A percentile compares a stretch with the other conserved stretches of the same genome.
phyloP scores from a whole-genome alignment of 805 yeast species.

The Wickerhamiella hasegawae region DNA sequence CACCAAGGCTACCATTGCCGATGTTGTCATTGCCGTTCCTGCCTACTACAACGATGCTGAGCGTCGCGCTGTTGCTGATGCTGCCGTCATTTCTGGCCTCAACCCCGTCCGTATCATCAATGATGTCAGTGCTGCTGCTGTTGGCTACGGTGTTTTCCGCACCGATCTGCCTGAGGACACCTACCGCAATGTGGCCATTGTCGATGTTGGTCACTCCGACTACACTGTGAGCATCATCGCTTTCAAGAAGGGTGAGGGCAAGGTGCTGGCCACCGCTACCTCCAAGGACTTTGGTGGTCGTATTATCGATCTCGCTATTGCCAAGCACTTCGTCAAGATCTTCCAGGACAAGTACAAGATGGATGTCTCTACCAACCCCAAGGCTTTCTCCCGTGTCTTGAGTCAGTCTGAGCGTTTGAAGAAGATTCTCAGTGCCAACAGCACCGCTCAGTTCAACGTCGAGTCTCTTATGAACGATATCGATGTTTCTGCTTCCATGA shows the following conservation, averaged over 20 bases:
- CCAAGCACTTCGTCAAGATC: slow-evolving; percentile 87
- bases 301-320: slow-evolving; percentile 84
- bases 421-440: slow-evolving; percentile 92
- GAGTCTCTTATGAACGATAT: slow-evolving; percentile 96
- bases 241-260: slow-evolving; percentile 91
- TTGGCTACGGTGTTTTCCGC: slow-evolving; percentile 98
- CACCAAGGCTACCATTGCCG: slow-evolving; percentile 66
- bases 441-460: slow-evolving; percentile 83
- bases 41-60: slow-evolving; percentile 94
- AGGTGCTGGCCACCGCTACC: slow-evolving; percentile 78
- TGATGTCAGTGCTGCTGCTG: slow-evolving; percentile 97
- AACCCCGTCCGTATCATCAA: slow-evolving; percentile 97
- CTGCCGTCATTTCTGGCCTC: slow-evolving; percentile 88
- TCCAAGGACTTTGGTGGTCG: slow-evolving; percentile 98
- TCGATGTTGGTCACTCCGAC: slow-evolving; percentile 95
- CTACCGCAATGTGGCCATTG: slow-evolving; percentile 77
- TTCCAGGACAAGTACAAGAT: slow-evolving; percentile 86
- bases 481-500: slow-evolving; percentile 78
- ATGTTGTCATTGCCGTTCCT: slow-evolving; percentile 90
- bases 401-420: slow-evolving; percentile 85
- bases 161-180: slow-evolving; percentile 84
- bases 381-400: slow-evolving; percentile 87
- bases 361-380: slow-evolving; percentile 78
- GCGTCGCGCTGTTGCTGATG: slow-evolving; percentile 92
- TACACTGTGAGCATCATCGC: slow-evolving; percentile 81